These are phyloP conservation scores for Lachnellula hyalina DNA, from an alignment of 2,329 filamentous ascomycete genomes.

Conservation along the genomic window DNA sequence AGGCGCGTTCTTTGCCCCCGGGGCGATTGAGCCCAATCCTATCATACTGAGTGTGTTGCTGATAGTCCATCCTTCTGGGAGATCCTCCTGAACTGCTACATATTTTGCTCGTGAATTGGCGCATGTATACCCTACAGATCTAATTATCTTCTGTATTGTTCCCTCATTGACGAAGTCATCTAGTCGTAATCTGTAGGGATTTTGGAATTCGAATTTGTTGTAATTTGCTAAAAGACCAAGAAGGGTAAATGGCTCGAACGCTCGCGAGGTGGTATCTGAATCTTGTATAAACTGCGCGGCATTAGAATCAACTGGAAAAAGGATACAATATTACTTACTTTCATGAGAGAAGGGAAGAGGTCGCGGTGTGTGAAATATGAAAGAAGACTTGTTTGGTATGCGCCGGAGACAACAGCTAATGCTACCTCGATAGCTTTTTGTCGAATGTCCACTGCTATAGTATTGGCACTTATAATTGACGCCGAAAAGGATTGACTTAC, in stretches of 20 bases:
- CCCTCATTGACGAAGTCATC: slow-evolving; percentile 94
- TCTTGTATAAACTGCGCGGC: slow-evolving; percentile 69
- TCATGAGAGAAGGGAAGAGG: slow-evolving; percentile 90
- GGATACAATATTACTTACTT: slow-evolving; percentile 49
- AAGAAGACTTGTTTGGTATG: slow-evolving; percentile 88
- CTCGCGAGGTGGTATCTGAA: slow-evolving; percentile 56
- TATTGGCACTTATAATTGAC: slow-evolving; percentile 22
- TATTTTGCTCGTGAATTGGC: slow-evolving; percentile 66
- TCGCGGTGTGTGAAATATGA: slow-evolving; percentile 95
- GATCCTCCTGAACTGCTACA: slow-evolving; percentile 80
- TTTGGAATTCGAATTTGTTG: slow-evolving; percentile 99
- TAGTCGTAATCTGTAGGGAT: slow-evolving; percentile 85
- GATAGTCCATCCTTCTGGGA: slow-evolving; percentile 84
- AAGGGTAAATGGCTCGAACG: slow-evolving; percentile 72
- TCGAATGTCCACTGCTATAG: slow-evolving; percentile 60
- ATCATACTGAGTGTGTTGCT: slow-evolving; percentile 77
- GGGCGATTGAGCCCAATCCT: slow-evolving; percentile 70
- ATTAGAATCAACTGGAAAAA: slow-evolving; percentile 6
- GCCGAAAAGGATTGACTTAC: slow-evolving; percentile 43
- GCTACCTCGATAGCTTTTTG: slow-evolving; percentile 76
- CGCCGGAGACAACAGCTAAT: slow-evolving; percentile 82
- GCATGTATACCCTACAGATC: slow-evolving; percentile 69
- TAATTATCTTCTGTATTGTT: slow-evolving; percentile 76
- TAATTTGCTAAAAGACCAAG: slow-evolving; percentile 90
- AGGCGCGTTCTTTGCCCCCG: slow-evolving; percentile 59